A percentile compares a stretch with the other conserved stretches of the same genome.
phyloP scores from a whole-genome alignment of 2,329 filamentous ascomycete species.

The Bipolaris oryzae region DNA sequence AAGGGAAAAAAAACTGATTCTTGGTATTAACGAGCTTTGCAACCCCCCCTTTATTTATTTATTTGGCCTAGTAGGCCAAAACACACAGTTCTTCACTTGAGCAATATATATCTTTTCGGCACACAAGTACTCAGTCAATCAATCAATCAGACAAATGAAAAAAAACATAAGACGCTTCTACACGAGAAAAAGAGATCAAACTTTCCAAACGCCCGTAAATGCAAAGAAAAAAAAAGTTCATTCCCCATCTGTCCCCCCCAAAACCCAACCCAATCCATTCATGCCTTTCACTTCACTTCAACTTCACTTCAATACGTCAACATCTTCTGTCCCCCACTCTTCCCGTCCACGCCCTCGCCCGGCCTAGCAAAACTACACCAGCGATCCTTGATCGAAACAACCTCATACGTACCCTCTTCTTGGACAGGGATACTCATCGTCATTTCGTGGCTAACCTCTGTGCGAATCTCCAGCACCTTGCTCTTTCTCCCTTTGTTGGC shows the following conservation, averaged over 20 bases:
- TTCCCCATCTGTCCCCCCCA: not conserved
- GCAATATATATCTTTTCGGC: not conserved
- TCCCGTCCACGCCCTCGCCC: slow-evolving; percentile 52
- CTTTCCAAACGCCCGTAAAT: not conserved
- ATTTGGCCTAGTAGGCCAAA: too few species aligned
- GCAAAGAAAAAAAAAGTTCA: not conserved
- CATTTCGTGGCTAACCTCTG: slow-evolving; percentile 82
- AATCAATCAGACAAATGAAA: not conserved
- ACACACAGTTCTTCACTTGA: not conserved
- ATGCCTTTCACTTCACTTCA: not conserved
- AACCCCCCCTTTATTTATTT: not conserved
- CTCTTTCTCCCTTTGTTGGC: slow-evolving; percentile 67
- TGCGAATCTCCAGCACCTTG: slow-evolving; percentile 82
- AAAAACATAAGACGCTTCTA: not conserved
- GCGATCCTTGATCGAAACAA: slow-evolving; percentile 92
- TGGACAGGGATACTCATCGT: slow-evolving; percentile 81
- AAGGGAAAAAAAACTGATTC: not conserved
- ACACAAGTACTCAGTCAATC: not conserved
- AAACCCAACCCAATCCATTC: not conserved
- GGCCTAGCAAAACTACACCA: slow-evolving; percentile 87
- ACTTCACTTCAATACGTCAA: slow-evolving; percentile 45
- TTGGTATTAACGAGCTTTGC: slow-evolving; percentile 2
- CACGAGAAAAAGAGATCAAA: not conserved
- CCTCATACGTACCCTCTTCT: slow-evolving; percentile 96
- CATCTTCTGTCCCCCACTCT: slow-evolving; percentile 46